Conservation (phyloP, 345 rosid species). For the Combretum micranthum region DNA sequence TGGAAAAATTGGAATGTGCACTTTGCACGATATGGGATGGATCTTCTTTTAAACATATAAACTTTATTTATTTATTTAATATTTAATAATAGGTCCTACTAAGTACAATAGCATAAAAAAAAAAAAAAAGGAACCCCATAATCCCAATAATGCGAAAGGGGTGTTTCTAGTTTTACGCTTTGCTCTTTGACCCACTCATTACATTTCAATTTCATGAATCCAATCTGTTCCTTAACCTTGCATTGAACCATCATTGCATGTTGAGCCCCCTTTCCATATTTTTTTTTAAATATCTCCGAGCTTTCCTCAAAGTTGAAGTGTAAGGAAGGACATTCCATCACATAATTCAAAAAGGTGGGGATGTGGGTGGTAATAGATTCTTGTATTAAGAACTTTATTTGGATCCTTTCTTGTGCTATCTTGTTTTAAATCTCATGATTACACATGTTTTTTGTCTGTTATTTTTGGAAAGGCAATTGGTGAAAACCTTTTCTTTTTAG, state of each 20-base stretch:
- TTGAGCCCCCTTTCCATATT: neutral
- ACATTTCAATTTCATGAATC: slow-evolving; percentile 1
- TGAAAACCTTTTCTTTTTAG: neutral
- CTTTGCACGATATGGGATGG: slow-evolving; percentile 19
- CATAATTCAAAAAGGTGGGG: slow-evolving; percentile 18
- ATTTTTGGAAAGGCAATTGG: slow-evolving; percentile 3
- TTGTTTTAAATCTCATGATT: slow-evolving; percentile 16
- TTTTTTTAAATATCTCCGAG: slow-evolving; percentile 2
- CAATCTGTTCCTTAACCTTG: slow-evolving; percentile 15
- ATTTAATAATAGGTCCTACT: slow-evolving; percentile 32
- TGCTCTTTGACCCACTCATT: slow-evolving; percentile 22
- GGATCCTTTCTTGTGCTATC: neutral
- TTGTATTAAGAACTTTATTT: neutral
- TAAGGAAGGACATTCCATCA: slow-evolving; percentile 14
- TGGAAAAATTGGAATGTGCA: slow-evolving; percentile 11
- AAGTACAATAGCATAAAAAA: slow-evolving; percentile 31
- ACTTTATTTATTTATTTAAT: slow-evolving; percentile 6
- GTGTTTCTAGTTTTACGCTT: neutral
- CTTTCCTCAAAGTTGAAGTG: slow-evolving; percentile 18
- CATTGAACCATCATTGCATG: slow-evolving; percentile 29
- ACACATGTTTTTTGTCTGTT: neutral
- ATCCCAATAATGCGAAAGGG: too few species aligned
- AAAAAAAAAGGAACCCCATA: slow-evolving; percentile 2
- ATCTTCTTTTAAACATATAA: slow-evolving; percentile 10
- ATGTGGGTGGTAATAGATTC: neutral